Evolutionary conservation across 2,329 filamentous ascomycete genomes (phyloP).

Genomic region (Metarhizium sp.): DNA sequence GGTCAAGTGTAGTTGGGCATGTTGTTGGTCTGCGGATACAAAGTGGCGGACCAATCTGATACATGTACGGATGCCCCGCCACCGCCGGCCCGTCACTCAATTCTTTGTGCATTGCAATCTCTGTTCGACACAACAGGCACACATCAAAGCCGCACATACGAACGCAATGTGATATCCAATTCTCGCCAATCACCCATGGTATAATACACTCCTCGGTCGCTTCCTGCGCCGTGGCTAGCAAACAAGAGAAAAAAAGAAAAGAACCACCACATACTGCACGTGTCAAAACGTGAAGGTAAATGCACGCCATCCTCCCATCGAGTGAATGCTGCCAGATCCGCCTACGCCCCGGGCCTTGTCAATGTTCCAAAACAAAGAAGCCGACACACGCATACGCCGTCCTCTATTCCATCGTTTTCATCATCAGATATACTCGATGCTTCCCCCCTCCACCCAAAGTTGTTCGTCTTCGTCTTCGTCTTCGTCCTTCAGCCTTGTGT

Average conservation of each 20-base stretch:
- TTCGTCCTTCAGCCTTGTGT: neutral
- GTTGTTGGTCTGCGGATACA: too few relatives aligned
- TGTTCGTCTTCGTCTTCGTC: neutral
- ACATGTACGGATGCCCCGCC: too few relatives aligned
- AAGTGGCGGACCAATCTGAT: too few relatives aligned
- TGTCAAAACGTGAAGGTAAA: neutral
- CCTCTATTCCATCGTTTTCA: neutral
- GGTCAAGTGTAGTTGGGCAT: too few relatives aligned
- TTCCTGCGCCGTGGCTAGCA: neutral
- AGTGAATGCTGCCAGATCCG: neutral
- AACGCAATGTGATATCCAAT: neutral
- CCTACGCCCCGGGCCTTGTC: neutral
- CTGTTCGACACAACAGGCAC: neutral
- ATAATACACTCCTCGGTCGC: neutral
- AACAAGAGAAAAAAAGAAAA: neutral
- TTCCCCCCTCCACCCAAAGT: neutral
- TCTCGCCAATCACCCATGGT: neutral
- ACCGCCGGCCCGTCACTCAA: too few relatives aligned
- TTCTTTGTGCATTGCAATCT: too few relatives aligned
- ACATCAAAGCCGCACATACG: neutral
- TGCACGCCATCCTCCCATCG: neutral
- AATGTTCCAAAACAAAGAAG: neutral
- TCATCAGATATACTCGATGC: neutral
- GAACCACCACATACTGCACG: neutral
- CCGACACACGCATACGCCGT: constrained; percentile 1